Conservation (phyloP, 441 rosid species). For the Populus hybrid region DNA sequence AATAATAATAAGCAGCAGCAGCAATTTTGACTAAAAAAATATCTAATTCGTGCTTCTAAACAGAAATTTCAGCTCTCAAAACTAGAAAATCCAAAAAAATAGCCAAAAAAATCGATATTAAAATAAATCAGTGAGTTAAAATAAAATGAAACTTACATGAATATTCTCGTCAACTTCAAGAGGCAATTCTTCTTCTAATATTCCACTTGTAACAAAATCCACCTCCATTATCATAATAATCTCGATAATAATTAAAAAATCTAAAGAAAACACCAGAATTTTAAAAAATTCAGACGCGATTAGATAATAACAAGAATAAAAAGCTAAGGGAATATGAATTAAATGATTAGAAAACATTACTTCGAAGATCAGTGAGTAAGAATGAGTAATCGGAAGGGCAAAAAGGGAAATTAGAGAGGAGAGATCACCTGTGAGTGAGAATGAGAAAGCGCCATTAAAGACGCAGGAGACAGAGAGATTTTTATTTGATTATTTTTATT, state of each 20-base stretch:
- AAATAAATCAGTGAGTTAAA: background rate
- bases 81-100: background rate
- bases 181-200: slow-evolving; percentile 52
- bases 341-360: background rate
- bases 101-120: background rate
- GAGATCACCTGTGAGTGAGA: slow-evolving; percentile 9
- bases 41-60: background rate
- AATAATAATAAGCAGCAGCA: background rate
- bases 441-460: slow-evolving; percentile 17
- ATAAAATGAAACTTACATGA: slow-evolving; percentile 39
- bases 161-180: slow-evolving; percentile 46
- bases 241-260: slow-evolving; percentile 6
- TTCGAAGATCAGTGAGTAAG: background rate
- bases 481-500: too few species aligned
- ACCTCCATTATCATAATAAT: slow-evolving; percentile 50
- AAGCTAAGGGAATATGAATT: background rate
- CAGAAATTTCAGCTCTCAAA: background rate
- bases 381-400: background rate
- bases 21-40: background rate
- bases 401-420: slow-evolving; percentile 3
- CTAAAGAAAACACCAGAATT: background rate
- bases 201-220: slow-evolving; percentile 48
- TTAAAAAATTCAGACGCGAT: slow-evolving; percentile 1
- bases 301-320: background rate
- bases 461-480: background rate